Percentiles rank a stretch among this genome's conserved stretches.
Evolutionary conservation across 768 basidiomycete species (phyloP).

Genomic region (Stropharia rugosoannulata): DNA sequence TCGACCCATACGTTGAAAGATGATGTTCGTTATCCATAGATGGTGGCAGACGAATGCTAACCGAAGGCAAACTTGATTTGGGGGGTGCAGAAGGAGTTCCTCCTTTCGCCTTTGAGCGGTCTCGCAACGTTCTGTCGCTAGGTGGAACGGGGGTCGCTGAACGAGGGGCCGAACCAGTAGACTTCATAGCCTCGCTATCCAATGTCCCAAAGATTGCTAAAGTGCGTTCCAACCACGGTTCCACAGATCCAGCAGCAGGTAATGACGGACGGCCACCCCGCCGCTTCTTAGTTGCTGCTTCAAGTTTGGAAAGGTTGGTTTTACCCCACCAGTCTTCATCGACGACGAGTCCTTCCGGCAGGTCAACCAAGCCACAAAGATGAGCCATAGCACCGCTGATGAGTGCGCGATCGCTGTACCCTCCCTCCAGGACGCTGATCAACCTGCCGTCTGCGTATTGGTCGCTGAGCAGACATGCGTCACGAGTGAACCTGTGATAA

Average conservation of each 20-base stretch:
- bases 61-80: not conserved
- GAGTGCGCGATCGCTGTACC: slow-evolving; percentile 89
- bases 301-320: slow-evolving; percentile 60
- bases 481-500: slow-evolving; percentile 79
- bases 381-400: slow-evolving; percentile 84
- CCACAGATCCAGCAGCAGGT: slow-evolving; percentile 26
- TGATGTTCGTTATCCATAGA: not conserved
- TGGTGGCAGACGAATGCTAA: not conserved
- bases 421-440: slow-evolving; percentile 92
- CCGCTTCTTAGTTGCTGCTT: slow-evolving; percentile 63
- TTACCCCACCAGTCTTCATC: slow-evolving; percentile 64
- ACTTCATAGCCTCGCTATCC: slow-evolving; percentile 26
- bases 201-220: slow-evolving; percentile 47
- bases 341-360: slow-evolving; percentile 25
- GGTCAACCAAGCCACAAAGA: slow-evolving; percentile 61
- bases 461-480: slow-evolving; percentile 65
- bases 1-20: not conserved
- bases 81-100: slow-evolving; percentile 15
- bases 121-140: slow-evolving; percentile 49
- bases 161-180: slow-evolving; percentile 19
- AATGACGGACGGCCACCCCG: slow-evolving; percentile 47
- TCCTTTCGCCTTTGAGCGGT: slow-evolving; percentile 45
- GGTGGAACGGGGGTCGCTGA: slow-evolving; percentile 26
- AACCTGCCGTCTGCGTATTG: slow-evolving; percentile 65
- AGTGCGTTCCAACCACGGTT: slow-evolving; percentile 62